Base-by-base conservation (phyloP, 768 basidiomycete species). In the Heimioporus sp. region DNA sequence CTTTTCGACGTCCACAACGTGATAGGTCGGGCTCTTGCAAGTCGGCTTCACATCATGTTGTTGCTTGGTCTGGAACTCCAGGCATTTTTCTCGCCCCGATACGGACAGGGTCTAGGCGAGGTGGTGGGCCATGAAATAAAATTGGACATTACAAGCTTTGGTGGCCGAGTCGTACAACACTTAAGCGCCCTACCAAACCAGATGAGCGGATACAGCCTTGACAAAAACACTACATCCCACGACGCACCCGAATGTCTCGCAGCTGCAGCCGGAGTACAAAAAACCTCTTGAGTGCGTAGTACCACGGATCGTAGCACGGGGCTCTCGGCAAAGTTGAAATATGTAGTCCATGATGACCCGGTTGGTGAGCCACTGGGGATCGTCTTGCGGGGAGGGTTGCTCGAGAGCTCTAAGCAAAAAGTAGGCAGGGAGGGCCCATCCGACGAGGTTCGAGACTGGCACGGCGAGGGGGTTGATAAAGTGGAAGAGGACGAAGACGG, bases 331-430 rank as follows among this genome's bases (percentile, higher is more conserved):
- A 97, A 91, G 77, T 89, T 96, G 81, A 97, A 86, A 72, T 85
- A 88, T 48, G 92, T 93, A 62, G 97, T 95, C n/a, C n/a, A n/a
- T n/a, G 48, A 96, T 81, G 65, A 91, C 80, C 96, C 96, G 98
- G 79, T 99, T 98, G 3, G 95, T 96, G 65, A 98, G 80, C 94
- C 94, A 98, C 74, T 97, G 94, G 63, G 88, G 78, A 72, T 96
- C 90, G 60, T 96, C 92, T 60, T 86, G 79, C 53, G 85, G 77
- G 3, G 81, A 78, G n/a, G 92, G 90, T 6, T 80, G 72, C 72
- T 99, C 96, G 66, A 99, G 83, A 28, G 97, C 95, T 73, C 88
- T 89, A 77, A 98, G 83, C 46, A 94, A 97, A 70, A 97, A n/a
- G n/a, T n/a, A n/a, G n/a, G n/a, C n/a, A n/a, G n/a, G n/a, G n/a